Conservation (phyloP, 371 early-diverging fungal species). For the Syncephalastrum contaminatum region DNA sequence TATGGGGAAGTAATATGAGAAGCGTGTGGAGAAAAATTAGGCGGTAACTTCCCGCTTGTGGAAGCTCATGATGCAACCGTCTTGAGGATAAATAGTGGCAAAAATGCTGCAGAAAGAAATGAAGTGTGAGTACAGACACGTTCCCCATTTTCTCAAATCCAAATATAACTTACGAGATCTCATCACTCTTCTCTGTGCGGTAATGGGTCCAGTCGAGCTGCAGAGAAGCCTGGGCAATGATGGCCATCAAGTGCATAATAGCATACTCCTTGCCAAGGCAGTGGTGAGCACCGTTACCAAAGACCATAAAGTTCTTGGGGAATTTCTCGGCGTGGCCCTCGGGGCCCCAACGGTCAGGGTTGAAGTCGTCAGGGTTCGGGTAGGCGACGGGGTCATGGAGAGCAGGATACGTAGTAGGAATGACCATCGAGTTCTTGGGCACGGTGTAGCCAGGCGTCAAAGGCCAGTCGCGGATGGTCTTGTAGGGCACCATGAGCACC, state of each 20-base stretch:
- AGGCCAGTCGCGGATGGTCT: slow-evolving; percentile 47
- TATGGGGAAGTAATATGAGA: neutral
- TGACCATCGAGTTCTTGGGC: slow-evolving; percentile 42
- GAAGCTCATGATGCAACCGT: slow-evolving; percentile 54
- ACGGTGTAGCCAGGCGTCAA: slow-evolving; percentile 42
- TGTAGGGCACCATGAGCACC: slow-evolving; percentile 54
- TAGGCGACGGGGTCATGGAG: slow-evolving; percentile 42
- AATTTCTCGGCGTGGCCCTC: slow-evolving; percentile 30
- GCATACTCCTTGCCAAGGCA: slow-evolving; percentile 49
- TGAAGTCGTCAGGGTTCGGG: slow-evolving; percentile 39
- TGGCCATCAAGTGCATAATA: slow-evolving; percentile 39
- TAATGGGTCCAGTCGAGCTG: slow-evolving; percentile 40
- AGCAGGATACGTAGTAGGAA: slow-evolving; percentile 47
- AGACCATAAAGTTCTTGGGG: slow-evolving; percentile 48
- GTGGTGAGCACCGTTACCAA: slow-evolving; percentile 44
- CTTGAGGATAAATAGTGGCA: slow-evolving; percentile 55
- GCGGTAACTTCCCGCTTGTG: slow-evolving; percentile 28
- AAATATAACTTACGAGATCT: slow-evolving; percentile 35
- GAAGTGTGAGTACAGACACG: too few relatives aligned
- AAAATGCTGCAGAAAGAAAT: slow-evolving; percentile 28
- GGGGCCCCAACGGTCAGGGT: slow-evolving; percentile 46
- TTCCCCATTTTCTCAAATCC: too few relatives aligned
- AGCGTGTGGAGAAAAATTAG: slow-evolving; percentile 3
- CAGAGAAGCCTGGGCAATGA: slow-evolving; percentile 38
- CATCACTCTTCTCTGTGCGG: slow-evolving; percentile 44